Base-by-base conservation (phyloP, 2,329 filamentous ascomycete genomes). In the Aspergillus sp. region DNA sequence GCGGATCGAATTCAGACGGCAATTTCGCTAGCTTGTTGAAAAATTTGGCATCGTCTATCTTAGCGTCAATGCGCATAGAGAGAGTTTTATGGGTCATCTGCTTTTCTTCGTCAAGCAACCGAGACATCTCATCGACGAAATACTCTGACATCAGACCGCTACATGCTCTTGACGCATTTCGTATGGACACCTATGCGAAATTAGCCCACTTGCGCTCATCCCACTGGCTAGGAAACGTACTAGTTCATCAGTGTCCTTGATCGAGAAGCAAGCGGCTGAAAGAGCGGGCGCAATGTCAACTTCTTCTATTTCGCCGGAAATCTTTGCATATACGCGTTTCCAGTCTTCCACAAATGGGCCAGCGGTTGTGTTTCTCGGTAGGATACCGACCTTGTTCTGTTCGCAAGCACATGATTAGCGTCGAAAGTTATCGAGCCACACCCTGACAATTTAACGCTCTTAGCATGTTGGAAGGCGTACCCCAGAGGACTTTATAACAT, bases 111-210 rank as follows among this genome's bases (percentile, higher is more conserved):
- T 99, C 95, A 59, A 99, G 86, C 52, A 98, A 89, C 66, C 90
- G 89, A 51, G 93, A 96, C 93, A 99, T 98, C 74, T 97, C 93
- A 71, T 99, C 95, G 64, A 99, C 88, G 74, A 98, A 98, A 76
- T 95, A 99, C 59, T 93, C 91, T 51, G 91, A 91, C 88, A 98
- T 96, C 59, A 98, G 81, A 58, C 92, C 93, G 64, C 96, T 93
- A 66, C 93, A 97, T 47, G 95, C 93, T 71, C 95, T 90, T 55
- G 95, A 95, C 4, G 93, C 92, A 66, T 93, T 96, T 70, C 96
- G 88, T 84, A 99, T 97, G 11, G 91, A 89, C 64, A 93, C 90
- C 83, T 87, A 39, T 21, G 46, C 6, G 43, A 17, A 8, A 43
- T 67, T 53, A 68, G 63, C 35, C 9, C n/a, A 27, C 21, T 37